Evolutionary conservation across 2,329 filamentous ascomycete genomes (phyloP).

Genomic region (Penicillium hesseltinei): DNA sequence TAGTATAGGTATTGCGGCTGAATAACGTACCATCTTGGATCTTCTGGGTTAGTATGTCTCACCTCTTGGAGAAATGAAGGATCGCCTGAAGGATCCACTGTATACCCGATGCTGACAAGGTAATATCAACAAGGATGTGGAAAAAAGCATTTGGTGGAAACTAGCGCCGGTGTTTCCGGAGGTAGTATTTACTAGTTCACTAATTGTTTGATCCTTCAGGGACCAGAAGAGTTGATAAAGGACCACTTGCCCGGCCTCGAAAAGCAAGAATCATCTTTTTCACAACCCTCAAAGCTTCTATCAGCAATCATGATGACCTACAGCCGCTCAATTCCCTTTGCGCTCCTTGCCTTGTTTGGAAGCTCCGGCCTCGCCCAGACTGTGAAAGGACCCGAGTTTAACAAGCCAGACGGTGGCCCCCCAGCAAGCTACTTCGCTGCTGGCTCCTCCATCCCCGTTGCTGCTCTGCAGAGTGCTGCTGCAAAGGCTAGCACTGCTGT

Average conservation of each 20-base stretch:
- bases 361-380: slow-evolving; percentile 9
- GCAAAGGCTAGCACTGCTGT: slow-evolving; percentile 25
- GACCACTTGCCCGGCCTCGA: neutral
- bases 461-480: slow-evolving; percentile 26
- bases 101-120: neutral
- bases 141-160: neutral
- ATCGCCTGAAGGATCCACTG: neutral
- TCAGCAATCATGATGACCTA: neutral
- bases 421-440: slow-evolving; percentile 29
- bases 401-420: slow-evolving; percentile 24
- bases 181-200: neutral
- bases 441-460: slow-evolving; percentile 23
- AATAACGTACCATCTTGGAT: neutral
- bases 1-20: neutral
- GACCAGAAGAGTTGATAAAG: neutral
- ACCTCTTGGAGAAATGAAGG: neutral
- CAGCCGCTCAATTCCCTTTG: neutral
- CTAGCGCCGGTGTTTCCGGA: neutral
- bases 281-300: neutral
- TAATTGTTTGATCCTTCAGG: neutral
- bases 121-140: neutral
- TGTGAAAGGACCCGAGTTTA: slow-evolving; percentile 23
- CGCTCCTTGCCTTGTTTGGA: slow-evolving; percentile 4
- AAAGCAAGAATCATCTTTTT: neutral
- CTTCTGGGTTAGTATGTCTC: neutral